Conservation (phyloP, 164 flowering plant species). For the Aristolochia californica region DNA sequence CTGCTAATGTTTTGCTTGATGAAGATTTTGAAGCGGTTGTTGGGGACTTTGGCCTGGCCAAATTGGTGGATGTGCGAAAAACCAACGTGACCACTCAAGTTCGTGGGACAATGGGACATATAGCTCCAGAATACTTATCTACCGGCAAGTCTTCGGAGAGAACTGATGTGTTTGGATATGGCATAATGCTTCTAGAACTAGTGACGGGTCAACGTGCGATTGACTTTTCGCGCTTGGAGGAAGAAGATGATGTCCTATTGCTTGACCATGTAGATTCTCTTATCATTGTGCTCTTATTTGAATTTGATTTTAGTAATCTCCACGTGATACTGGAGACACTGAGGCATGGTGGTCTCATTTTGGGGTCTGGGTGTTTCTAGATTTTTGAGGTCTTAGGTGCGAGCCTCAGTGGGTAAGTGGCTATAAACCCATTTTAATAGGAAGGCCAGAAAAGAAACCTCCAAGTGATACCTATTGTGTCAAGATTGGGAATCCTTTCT, state of each 20-base stretch:
- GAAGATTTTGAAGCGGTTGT: slow-evolving; percentile 95
- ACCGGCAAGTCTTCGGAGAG: slow-evolving; percentile 92
- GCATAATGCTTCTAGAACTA: slow-evolving; percentile 89
- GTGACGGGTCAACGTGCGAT: slow-evolving; percentile 92
- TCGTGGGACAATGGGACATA: slow-evolving; percentile 97
- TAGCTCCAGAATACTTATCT: slow-evolving; percentile 92
- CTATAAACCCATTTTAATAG: too few relatives aligned
- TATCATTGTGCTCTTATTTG: too few relatives aligned
- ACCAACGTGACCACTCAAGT: slow-evolving; percentile 90
- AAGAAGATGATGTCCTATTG: slow-evolving; percentile 84
- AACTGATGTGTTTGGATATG: slow-evolving; percentile 92
- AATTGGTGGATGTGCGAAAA: slow-evolving; percentile 74
- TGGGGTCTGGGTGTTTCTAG: too few relatives aligned
- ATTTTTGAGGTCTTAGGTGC: too few relatives aligned
- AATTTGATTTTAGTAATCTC: too few relatives aligned
- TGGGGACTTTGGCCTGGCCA: slow-evolving; percentile 92
- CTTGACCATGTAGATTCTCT: slow-evolving; percentile 81
- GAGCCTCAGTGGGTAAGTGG: too few relatives aligned
- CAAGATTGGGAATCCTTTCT: too few relatives aligned
- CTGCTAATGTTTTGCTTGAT: slow-evolving; percentile 82
- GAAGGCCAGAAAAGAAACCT: too few relatives aligned
- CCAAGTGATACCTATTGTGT: too few relatives aligned
- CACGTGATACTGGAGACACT: too few relatives aligned
- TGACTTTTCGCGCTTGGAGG: slow-evolving; percentile 86
- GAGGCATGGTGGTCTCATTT: too few relatives aligned